Base-by-base conservation (phyloP, 179 eudicot genomes). In the Silene coronaria region DNA sequence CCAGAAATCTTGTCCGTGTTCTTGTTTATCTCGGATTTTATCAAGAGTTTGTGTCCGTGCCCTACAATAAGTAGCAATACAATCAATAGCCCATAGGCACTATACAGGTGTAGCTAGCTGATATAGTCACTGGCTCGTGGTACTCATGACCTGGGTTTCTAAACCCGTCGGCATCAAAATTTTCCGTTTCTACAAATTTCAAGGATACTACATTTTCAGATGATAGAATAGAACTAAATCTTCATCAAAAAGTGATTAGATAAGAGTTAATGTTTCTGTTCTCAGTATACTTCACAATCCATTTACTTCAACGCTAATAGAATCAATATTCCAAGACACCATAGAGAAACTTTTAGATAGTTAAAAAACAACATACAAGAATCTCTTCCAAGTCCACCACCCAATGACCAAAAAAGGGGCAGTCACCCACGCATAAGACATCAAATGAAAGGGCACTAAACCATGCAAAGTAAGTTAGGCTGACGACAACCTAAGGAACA, bases 241-340 rank as follows among this genome's bases (percentile, higher is more conserved):
- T 72, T 72, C 28, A 23, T 30, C 57, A 23, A 72, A 21, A 72
- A 68, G 26, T 34, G 71, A n/a, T 12, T 38, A 22, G 16, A 2
- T 51, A 51, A 53, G 26, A 32, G 9, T 55, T 53, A 55, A 17
- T 12, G 61, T 30, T 72, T 72, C 51, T 59, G 75, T 57, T 55
- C 36, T 57, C 75, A 21, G 24, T 59, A 34, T 45, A 59, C 19
- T 26, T 72, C 75, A 72, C 59, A 57, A 34, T 59, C 53, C 65
- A 59, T 72, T 72, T 64, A 30, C 51, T 34, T 51, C 13, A 32
- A 72, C 48, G 58, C 61, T 21, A 26, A 71, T 16, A 51, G 74
- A 27, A 51, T 53, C 62, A 71, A 51, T 23, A 10, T 30, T 55
- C 24, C 2, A 4, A 36, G 57, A 53, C 62, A 71, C 42, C 60